A percentile compares a stretch with the other conserved stretches of the same genome.
Evolutionary conservation across 495 filamentous ascomycete species (phyloP).

Genomic region (Pyrenopolyporus hunteri): DNA sequence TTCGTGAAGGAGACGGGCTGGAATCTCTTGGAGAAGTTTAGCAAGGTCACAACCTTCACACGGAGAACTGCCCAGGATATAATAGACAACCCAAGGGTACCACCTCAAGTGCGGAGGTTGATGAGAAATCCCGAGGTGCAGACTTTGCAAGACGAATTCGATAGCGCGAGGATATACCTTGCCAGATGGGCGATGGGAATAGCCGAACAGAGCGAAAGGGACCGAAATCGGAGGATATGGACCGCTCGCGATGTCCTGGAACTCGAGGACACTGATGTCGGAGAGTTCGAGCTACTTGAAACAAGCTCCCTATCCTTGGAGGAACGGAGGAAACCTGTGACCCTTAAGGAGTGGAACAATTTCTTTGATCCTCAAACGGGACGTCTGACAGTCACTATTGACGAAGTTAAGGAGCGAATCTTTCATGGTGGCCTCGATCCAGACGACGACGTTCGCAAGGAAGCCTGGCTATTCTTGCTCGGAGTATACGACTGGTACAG

Average conservation of each 20-base stretch:
- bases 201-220: conserved; percentile 90
- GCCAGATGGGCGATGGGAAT: conserved; percentile 99
- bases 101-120: conserved; percentile 82
- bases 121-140: conserved; percentile 94
- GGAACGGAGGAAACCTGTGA: conserved; percentile 77
- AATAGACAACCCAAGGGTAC: conserved; percentile 84
- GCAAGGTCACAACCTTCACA: conserved; percentile 95
- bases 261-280: conserved; percentile 90
- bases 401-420: conserved; percentile 93
- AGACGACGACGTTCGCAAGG: conserved; percentile 89
- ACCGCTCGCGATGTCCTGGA: conserved; percentile 91
- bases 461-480: conserved; percentile 94
- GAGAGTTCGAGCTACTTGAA: conserved; percentile 94
- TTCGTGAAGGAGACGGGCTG: conserved; percentile 94
- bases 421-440: conserved; percentile 94
- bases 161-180: conserved; percentile 90
- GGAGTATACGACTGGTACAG: conserved; percentile 93
- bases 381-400: conserved; percentile 73
- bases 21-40: conserved; percentile 93
- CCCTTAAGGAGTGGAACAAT: conserved; percentile 81
- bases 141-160: conserved; percentile 94
- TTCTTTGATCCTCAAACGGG: conserved; percentile 82
- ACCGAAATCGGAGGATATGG: conserved; percentile 84
- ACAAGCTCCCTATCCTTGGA: conserved; percentile 73
- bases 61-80: conserved; percentile 89